phyloP scores from a whole-genome alignment of 2,329 filamentous ascomycete species.

The Graphilbum ipis-grandicollis region DNA sequence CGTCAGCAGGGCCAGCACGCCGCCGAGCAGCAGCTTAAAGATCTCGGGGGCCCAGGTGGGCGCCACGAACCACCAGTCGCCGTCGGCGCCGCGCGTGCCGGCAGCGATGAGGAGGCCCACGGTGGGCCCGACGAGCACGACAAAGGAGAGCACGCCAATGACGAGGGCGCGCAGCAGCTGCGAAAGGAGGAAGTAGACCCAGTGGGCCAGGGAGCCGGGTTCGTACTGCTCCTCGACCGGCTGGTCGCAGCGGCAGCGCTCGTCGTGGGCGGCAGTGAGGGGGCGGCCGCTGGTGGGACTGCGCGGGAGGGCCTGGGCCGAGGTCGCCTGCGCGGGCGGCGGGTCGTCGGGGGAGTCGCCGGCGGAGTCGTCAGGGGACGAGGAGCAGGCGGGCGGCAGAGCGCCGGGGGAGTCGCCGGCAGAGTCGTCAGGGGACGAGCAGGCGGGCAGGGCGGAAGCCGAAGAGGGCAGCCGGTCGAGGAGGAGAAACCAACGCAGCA shows the following conservation, averaged over 20 bases:
- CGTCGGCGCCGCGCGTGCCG: slow-evolving; percentile 17
- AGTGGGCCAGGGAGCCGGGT: slow-evolving; percentile 13
- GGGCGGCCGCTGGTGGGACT: too few relatives aligned
- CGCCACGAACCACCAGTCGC: slow-evolving; percentile 25
- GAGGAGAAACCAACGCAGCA: slow-evolving; percentile 26
- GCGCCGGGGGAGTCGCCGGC: too few relatives aligned
- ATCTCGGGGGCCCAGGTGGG: slow-evolving; percentile 26
- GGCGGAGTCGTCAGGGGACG: not conserved
- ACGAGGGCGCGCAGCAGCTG: slow-evolving; percentile 19
- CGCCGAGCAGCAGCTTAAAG: slow-evolving; percentile 32
- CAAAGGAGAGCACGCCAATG: slow-evolving; percentile 20
- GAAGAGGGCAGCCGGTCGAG: slow-evolving; percentile 17
- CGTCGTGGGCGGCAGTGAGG: slow-evolving; percentile 5
- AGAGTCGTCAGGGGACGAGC: too few relatives aligned
- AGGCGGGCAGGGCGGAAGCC: too few relatives aligned
- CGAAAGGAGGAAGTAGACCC: slow-evolving; percentile 17
- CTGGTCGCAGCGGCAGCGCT: slow-evolving; percentile 5
- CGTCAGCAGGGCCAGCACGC: slow-evolving; percentile 24
- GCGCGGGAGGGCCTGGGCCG: not conserved
- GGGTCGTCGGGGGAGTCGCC: too few relatives aligned
- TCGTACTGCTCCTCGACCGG: slow-evolving; percentile 11
- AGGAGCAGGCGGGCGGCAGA: not conserved
- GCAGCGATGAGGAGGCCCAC: slow-evolving; percentile 24
- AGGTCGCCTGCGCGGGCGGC: not conserved
- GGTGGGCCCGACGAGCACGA: slow-evolving; percentile 24